Conservation (phyloP, 805 yeast species). For the Ogataea haglerorum region DNA sequence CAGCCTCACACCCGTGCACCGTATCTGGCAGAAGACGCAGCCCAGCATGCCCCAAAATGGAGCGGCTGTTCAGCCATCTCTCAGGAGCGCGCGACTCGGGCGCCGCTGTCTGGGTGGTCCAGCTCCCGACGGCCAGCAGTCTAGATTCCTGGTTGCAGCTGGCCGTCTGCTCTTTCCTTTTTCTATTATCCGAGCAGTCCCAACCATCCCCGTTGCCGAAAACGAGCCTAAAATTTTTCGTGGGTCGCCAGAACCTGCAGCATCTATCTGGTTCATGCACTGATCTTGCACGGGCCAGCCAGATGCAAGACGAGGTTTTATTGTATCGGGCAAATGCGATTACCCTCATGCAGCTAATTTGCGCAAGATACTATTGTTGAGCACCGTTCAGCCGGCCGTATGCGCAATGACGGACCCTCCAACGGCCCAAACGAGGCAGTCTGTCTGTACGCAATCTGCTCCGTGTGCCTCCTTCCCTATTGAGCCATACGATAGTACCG, state of each 20-base stretch:
- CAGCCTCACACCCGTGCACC: slow-evolving; percentile 7
- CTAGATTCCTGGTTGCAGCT: neutral
- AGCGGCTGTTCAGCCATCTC: neutral
- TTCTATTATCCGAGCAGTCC: slow-evolving; percentile 2
- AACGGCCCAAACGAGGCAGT: neutral
- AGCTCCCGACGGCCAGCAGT: neutral
- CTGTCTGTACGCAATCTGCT: neutral
- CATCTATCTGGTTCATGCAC: neutral
- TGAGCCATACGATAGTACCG: neutral
- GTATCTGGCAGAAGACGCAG: neutral
- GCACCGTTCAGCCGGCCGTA: neutral
- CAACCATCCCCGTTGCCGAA: neutral
- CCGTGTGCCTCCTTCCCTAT: neutral
- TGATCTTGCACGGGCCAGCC: slow-evolving; percentile 9
- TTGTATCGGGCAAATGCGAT: neutral
- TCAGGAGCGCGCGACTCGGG: neutral
- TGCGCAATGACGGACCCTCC: neutral
- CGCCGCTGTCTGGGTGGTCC: too few species aligned
- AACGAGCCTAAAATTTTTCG: neutral
- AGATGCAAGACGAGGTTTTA: neutral
- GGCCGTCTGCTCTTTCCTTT: neutral
- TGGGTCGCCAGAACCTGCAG: slow-evolving; percentile 2
- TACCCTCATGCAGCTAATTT: neutral
- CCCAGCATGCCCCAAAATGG: too few species aligned
- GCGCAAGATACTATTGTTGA: neutral